A percentile compares a stretch with the other conserved stretches of the same genome.
phyloP scores from a whole-genome alignment of 139 green algal genomes.

The Parachlorella kessleri region DNA sequence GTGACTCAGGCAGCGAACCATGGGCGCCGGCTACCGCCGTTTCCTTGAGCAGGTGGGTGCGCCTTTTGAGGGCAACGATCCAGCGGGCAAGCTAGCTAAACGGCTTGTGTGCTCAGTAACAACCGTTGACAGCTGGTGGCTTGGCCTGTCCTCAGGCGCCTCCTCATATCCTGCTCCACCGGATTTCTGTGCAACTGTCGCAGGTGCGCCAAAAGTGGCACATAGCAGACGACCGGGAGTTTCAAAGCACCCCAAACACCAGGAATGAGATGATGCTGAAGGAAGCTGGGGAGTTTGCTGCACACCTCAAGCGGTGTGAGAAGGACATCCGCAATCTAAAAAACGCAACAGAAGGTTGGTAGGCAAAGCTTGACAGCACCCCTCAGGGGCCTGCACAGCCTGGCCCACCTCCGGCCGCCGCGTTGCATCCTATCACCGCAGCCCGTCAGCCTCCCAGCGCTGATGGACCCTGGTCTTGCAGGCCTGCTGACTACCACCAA shows the following conservation, averaged over 20 bases:
- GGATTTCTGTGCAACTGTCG: neutral
- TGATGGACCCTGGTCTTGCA: constrained; percentile 4
- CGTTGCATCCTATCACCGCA: too few species aligned
- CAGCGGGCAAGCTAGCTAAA: constrained; percentile 9
- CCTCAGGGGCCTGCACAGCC: too few species aligned
- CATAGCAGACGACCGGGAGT: constrained; percentile 57
- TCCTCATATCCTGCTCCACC: too few species aligned
- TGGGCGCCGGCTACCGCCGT: constrained; percentile 54
- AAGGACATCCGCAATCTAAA: constrained; percentile 80
- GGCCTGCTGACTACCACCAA: constrained; percentile 56
- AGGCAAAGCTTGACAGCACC: neutral
- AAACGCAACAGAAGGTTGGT: constrained; percentile 72
- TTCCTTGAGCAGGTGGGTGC: constrained; percentile 45
- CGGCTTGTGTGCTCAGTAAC: too few species aligned
- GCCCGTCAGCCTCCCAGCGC: too few species aligned
- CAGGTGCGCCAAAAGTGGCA: constrained; percentile 69
- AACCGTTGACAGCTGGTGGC: too few species aligned
- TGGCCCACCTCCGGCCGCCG: too few species aligned
- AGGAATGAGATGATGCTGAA: constrained; percentile 86
- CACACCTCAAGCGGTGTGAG: constrained; percentile 72
- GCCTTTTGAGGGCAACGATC: too few species aligned
- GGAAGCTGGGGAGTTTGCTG: constrained; percentile 80
- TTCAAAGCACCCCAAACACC: constrained; percentile 74
- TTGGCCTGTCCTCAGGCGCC: too few species aligned
- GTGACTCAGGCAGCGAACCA: too few species aligned